phyloP scores from a whole-genome alignment of 345 rosid genomes.

The Laguncularia racemosa region DNA sequence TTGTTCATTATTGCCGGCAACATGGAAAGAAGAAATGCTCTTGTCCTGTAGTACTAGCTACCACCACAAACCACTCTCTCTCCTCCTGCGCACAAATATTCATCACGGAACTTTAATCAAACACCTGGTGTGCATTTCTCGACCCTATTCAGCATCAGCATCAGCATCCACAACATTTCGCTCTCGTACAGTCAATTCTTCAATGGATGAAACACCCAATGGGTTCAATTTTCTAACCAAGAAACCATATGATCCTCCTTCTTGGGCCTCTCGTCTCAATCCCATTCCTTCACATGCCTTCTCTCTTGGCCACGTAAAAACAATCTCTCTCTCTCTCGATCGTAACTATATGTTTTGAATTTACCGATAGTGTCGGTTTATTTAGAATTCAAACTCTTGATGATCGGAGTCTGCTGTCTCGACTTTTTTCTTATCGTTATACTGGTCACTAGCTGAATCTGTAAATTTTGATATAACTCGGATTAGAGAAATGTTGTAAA shows the following conservation, averaged over 20 bases:
- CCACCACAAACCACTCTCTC: no score
- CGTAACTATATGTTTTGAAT: neutral
- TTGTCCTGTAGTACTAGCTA: no score
- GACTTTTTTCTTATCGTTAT: no score
- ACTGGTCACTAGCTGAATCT: no score
- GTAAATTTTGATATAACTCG: no score
- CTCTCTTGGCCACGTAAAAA: constrained; percentile 63
- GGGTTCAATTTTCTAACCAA: constrained; percentile 41
- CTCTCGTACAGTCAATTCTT: neutral
- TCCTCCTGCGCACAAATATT: no score
- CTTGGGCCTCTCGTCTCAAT: constrained; percentile 69
- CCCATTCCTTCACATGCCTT: constrained; percentile 48
- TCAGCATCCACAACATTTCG: neutral
- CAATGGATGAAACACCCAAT: neutral
- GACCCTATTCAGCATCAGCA: neutral
- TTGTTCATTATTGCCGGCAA: no score
- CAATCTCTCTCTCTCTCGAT: neutral
- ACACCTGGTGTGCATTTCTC: neutral
- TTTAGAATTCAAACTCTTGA: no score
- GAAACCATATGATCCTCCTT: constrained; percentile 51
- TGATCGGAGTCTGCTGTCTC: no score
- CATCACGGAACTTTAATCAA: neutral
- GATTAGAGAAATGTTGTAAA: no score
- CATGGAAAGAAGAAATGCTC: no score
- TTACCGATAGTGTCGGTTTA: neutral